Conservation (phyloP, 148 eudicot genomes). For the Rhododendron henanense region DNA sequence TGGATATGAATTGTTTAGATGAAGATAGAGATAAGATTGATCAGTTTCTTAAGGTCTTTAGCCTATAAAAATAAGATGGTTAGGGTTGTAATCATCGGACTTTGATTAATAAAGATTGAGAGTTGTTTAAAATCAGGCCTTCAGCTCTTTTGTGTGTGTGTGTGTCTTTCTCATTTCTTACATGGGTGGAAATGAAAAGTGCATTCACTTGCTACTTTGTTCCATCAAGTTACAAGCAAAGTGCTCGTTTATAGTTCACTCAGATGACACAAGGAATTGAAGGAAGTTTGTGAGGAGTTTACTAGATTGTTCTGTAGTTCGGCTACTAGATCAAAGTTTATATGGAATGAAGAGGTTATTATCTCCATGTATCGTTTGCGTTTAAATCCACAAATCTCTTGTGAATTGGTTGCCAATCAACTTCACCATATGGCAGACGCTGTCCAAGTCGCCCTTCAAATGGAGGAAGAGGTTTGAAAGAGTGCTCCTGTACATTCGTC, state of each 20-base stretch:
- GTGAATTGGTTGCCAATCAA: background rate
- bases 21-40: background rate
- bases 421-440: background rate
- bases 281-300: background rate
- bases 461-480: background rate
- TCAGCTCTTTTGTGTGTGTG: background rate
- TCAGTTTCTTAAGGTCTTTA: background rate
- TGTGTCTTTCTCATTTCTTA: background rate
- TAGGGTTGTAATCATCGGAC: background rate
- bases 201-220: background rate
- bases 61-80: background rate
- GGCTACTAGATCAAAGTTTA: background rate
- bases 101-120: background rate
- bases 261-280: background rate
- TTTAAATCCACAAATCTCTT: background rate
- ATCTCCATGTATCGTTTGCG: background rate
- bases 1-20: background rate
- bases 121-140: background rate
- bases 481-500: background rate
- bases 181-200: background rate
- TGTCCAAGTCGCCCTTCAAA: background rate
- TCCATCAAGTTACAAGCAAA: background rate
- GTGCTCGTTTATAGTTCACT: background rate
- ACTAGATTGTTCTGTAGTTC: background rate
- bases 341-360: background rate